These are phyloP conservation scores for Forsythia viridissima DNA, from an alignment of 257 asterid genomes.

Conservation along the genomic window DNA sequence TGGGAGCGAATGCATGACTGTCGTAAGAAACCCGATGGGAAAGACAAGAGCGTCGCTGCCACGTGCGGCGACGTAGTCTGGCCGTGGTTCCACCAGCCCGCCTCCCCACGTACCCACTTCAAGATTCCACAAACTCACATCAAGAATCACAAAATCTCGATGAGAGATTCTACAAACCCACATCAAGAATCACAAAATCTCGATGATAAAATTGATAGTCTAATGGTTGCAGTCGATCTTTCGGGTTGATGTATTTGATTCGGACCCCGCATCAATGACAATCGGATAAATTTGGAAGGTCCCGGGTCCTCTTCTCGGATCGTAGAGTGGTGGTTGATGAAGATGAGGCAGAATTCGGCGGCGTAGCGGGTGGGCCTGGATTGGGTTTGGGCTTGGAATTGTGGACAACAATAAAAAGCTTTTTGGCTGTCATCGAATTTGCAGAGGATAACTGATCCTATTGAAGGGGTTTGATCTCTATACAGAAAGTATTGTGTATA, in stretches of 20 bases:
- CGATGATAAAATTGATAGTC: not conserved
- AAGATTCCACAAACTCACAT: too few relatives aligned
- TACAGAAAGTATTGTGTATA: not conserved
- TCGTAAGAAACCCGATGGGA: slow-evolving; percentile 76
- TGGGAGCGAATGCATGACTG: slow-evolving; percentile 92
- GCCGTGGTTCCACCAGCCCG: slow-evolving; percentile 83
- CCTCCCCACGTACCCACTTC: slow-evolving; percentile 30
- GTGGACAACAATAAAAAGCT: slow-evolving; percentile 37
- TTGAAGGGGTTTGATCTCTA: not conserved
- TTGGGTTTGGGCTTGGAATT: slow-evolving; percentile 24
- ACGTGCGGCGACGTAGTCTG: slow-evolving; percentile 95
- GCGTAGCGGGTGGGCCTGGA: slow-evolving; percentile 18
- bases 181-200: too few relatives aligned
- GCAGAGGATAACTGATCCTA: not conserved
- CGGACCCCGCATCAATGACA: slow-evolving; percentile 77
- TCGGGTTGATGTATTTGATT: slow-evolving; percentile 60
- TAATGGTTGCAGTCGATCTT: slow-evolving; percentile 68
- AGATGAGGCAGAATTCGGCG: slow-evolving; percentile 38
- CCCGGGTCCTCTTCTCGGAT: slow-evolving; percentile 60
- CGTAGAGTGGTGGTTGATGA: slow-evolving; percentile 35
- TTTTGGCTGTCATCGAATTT: slow-evolving; percentile 35
- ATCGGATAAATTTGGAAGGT: slow-evolving; percentile 73
- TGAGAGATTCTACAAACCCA: too few relatives aligned
- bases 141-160: too few relatives aligned
- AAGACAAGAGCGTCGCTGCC: slow-evolving; percentile 81